Percentiles rank a stretch among this genome's conserved stretches.
phyloP scores from a whole-genome alignment of 1,139 yeast genomes.

The Sugiyamaella castrensis region DNA sequence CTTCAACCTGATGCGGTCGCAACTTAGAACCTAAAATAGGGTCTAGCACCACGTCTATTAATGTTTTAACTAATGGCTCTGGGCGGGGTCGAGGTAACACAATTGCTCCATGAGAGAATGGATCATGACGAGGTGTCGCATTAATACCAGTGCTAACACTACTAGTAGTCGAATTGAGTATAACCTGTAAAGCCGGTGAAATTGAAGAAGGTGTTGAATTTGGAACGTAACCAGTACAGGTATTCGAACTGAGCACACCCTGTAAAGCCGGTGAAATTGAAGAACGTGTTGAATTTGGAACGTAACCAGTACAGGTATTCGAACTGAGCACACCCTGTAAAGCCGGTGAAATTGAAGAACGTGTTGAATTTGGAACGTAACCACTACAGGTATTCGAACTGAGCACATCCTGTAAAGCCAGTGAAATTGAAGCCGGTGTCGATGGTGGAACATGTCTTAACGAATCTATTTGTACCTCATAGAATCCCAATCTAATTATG shows the following conservation, averaged over 20 bases:
- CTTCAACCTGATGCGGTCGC: conserved; percentile 84
- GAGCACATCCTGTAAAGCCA: background rate
- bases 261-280: background rate
- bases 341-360: background rate
- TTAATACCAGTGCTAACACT: background rate
- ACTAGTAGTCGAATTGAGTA: background rate
- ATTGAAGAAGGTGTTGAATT: background rate
- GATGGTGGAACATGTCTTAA: background rate
- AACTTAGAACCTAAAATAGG: conserved; percentile 55
- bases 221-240: too few relatives aligned
- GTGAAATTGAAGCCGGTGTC: background rate
- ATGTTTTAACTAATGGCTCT: conserved; percentile 15
- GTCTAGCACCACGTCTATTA: conserved; percentile 65
- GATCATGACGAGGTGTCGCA: conserved; percentile 42
- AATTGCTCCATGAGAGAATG: conserved; percentile 42
- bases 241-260: background rate
- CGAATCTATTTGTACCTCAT: conserved; percentile 55
- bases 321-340: background rate
- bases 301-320: background rate
- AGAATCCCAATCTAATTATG: conserved; percentile 47
- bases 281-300: background rate
- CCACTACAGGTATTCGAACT: background rate
- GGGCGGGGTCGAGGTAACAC: conserved; percentile 44
- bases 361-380: too few relatives aligned
- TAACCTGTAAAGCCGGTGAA: background rate